These are phyloP conservation scores for Acanthamoeba royreba DNA, from an alignment of 208 protist species.

Conservation along the genomic window DNA sequence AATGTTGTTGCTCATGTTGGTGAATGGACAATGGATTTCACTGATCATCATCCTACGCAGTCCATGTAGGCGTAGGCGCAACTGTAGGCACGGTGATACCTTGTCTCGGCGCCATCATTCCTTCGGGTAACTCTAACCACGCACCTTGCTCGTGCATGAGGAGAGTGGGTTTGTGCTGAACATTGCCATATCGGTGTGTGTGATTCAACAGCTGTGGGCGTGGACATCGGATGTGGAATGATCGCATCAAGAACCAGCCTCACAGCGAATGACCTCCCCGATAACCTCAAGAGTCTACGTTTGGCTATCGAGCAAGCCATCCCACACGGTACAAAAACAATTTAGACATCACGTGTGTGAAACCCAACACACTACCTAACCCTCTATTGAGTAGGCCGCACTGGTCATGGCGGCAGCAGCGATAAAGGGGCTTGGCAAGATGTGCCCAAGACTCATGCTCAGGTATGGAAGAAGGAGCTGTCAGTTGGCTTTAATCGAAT, in stretches of 20 bases:
- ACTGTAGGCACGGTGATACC: constrained; percentile 88
- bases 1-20: neutral
- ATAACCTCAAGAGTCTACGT: constrained; percentile 77
- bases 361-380: neutral
- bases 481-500: constrained; percentile 79
- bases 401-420: neutral
- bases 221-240: constrained; percentile 91
- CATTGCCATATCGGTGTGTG: neutral
- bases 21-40: neutral
- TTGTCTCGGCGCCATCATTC: constrained; percentile 83
- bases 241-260: constrained; percentile 83
- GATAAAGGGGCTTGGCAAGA: neutral
- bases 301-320: constrained; percentile 81
- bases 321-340: constrained; percentile 80
- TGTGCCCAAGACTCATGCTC: neutral
- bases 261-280: constrained; percentile 77
- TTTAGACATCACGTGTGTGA: neutral
- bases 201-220: constrained; percentile 78
- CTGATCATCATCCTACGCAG: neutral
- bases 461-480: constrained; percentile 38
- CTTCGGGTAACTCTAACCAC: constrained; percentile 8
- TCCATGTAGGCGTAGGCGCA: constrained; percentile 84
- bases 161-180: too few species aligned
- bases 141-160: neutral
- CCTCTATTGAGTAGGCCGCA: neutral